These are phyloP conservation scores for Yamadazyma membranifaciens DNA, from an alignment of 1,139 yeast species.

Conservation along the genomic window DNA sequence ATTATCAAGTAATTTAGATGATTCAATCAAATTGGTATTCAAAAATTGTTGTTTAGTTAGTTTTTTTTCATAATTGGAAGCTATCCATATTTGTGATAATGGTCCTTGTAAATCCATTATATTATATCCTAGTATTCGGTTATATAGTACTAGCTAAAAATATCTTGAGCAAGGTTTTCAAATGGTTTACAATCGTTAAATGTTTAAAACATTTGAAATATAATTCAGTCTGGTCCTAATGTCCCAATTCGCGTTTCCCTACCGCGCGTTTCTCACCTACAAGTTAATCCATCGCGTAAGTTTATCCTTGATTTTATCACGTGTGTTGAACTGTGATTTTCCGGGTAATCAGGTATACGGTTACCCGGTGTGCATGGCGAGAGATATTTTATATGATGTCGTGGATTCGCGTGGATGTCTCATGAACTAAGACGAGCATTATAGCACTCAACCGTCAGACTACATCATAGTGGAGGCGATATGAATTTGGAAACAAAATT, in stretches of 20 bases:
- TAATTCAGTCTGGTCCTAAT: neutral
- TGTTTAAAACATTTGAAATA: neutral
- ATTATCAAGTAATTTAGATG: constrained; percentile 29
- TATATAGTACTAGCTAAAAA: too few species aligned
- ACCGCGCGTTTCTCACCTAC: neutral
- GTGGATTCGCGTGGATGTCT: too few species aligned
- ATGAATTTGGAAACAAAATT: constrained; percentile 45
- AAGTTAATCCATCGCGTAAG: too few species aligned
- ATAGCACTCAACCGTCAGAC: too few species aligned
- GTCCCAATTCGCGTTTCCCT: neutral
- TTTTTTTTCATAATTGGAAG: constrained; percentile 83
- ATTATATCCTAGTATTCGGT: neutral
- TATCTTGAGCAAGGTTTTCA: too few species aligned
- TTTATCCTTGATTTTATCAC: too few species aligned
- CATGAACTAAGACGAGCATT: too few species aligned
- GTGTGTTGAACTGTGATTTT: too few species aligned
- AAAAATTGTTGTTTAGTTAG: constrained; percentile 74
- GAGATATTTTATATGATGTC: too few species aligned
- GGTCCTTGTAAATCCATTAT: constrained; percentile 52
- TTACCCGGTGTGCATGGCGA: too few species aligned
- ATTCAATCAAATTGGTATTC: constrained; percentile 67
- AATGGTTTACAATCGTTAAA: too few species aligned
- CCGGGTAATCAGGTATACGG: too few species aligned
- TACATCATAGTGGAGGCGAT: neutral
- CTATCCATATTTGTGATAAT: constrained; percentile 89